These are phyloP conservation scores for Ogataea degrootiae DNA, from an alignment of 805 yeast genomes.

Conservation along the genomic window DNA sequence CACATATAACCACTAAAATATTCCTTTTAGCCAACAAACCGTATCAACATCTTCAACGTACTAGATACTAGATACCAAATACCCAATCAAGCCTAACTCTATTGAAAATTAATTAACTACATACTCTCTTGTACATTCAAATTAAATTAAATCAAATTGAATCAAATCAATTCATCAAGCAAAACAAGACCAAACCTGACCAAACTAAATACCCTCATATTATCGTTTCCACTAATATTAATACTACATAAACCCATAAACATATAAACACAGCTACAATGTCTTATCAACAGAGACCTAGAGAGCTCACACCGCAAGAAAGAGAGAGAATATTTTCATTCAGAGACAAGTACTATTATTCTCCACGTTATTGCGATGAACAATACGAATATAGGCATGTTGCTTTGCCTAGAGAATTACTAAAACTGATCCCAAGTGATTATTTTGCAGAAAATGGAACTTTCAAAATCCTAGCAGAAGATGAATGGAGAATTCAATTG, in stretches of 20 bases:
- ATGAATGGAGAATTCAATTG: slow-evolving; percentile 92
- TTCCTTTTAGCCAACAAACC: too few relatives aligned
- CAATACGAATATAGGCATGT: slow-evolving; percentile 93
- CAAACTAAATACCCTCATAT: too few relatives aligned
- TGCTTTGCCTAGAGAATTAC: slow-evolving; percentile 93
- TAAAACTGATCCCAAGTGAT: slow-evolving; percentile 89
- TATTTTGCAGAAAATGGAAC: slow-evolving; percentile 96
- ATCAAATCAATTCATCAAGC: too few relatives aligned
- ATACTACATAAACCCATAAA: not conserved
- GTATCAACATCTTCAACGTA: too few relatives aligned
- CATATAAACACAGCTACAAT: slow-evolving; percentile 15
- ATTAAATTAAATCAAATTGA: too few relatives aligned
- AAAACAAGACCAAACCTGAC: too few relatives aligned
- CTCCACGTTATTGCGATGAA: slow-evolving; percentile 91
- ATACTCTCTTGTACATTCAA: too few relatives aligned
- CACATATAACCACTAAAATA: too few relatives aligned
- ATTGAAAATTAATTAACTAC: too few relatives aligned
- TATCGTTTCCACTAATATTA: too few relatives aligned
- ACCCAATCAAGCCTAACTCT: too few relatives aligned
- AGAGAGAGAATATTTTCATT: slow-evolving; percentile 84
- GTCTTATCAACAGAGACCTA: slow-evolving; percentile 40
- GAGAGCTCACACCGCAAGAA: slow-evolving; percentile 79
- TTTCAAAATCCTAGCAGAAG: slow-evolving; percentile 81
- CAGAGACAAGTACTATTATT: slow-evolving; percentile 90
- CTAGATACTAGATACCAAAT: too few relatives aligned